Evolutionary conservation across 2,329 filamentous ascomycete species (phyloP), one percentile per base, ranked within the genome.

Genomic region (Penicillium sp.): DNA sequence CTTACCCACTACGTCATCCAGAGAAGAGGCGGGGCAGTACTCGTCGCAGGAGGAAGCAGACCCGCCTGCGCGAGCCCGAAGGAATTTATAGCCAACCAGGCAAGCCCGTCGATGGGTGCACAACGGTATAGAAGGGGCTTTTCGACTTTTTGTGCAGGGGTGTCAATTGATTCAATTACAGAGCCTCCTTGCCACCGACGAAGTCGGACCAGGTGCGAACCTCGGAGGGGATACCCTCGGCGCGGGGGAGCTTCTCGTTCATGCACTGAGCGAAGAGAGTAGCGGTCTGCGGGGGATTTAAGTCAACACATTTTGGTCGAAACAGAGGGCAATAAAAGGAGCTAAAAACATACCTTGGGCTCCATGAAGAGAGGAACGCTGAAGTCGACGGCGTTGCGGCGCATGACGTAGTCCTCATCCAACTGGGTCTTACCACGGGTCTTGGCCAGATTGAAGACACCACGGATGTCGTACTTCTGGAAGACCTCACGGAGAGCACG

Each of bases 291-390:
- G 28, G 55, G 10, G 48, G 57, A 46, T 11, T 65, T 81, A 71
- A 80, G 60, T 59, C 60, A 66, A 53, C 26, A 43, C 33, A n/a
- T 28, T 30, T 26, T 11, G 33, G 49, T 16, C n/a, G 19, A 22
- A 19, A 25, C 22, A 37, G 19, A 11, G 22, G 2, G 6, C 25
- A 6, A 33, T 26, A 5, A 22, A 22, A 22, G 11, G 4, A 14
- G 22, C 11, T 16, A 26, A 67, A 28, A 67, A 78, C 87, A 82
- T 83, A 96, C 93, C 89, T 95, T 94, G 57, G 93, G 92, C 83
- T 98, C 94, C 93, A 97, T 97, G 79, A 99, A 98, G 59, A 99
- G 84, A 52, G 95, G 95, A 35, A 98, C 93, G 70, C 94, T 94
- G 78, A 99, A 99, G 81, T 99, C 95, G 59, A 99, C 95, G 30